Conservation (phyloP, 148 eudicot species). For the Vaccinium corymbosum region DNA sequence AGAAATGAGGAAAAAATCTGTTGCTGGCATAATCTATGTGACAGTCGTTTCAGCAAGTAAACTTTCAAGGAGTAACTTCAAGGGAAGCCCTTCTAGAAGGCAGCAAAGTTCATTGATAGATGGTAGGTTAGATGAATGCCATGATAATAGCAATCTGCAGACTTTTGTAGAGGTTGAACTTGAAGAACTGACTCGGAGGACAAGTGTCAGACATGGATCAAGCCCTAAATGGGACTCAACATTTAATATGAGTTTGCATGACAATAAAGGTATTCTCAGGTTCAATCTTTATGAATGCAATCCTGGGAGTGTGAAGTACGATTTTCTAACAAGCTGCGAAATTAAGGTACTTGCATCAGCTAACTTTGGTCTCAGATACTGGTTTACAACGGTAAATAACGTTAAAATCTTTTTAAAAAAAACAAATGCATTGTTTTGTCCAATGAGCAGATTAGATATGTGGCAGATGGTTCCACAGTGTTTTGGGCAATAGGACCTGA, state of each 20-base stretch:
- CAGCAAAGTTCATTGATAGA: constrained; percentile 32
- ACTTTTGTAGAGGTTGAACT: constrained; percentile 96
- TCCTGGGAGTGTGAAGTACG: constrained; percentile 71
- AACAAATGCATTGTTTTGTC: background rate
- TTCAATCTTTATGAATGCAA: constrained; percentile 75
- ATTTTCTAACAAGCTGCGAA: constrained; percentile 79
- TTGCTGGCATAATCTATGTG: constrained; percentile 73
- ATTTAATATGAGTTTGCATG: constrained; percentile 86
- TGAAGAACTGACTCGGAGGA: constrained; percentile 80
- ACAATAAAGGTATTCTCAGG: constrained; percentile 53
- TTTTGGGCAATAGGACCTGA: constrained; percentile 91
- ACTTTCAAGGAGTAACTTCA: constrained; percentile 45
- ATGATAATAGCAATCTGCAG: constrained; percentile 42
- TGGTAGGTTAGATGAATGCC: constrained; percentile 33
- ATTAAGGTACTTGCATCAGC: constrained; percentile 54
- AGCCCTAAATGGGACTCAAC: constrained; percentile 79
- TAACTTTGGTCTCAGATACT: no score
- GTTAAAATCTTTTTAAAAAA: no score
- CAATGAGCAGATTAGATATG: constrained; percentile 60
- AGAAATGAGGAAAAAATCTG: constrained; percentile 74
- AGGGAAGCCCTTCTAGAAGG: constrained; percentile 50
- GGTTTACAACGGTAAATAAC: no score
- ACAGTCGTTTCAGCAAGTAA: constrained; percentile 68
- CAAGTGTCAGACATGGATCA: constrained; percentile 56
- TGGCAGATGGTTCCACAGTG: constrained; percentile 74